Percentiles rank a stretch among this genome's conserved stretches.
These are phyloP conservation scores for Begonia peltatifolia DNA, from an alignment of 306 rosid species.

Conservation along the genomic window DNA sequence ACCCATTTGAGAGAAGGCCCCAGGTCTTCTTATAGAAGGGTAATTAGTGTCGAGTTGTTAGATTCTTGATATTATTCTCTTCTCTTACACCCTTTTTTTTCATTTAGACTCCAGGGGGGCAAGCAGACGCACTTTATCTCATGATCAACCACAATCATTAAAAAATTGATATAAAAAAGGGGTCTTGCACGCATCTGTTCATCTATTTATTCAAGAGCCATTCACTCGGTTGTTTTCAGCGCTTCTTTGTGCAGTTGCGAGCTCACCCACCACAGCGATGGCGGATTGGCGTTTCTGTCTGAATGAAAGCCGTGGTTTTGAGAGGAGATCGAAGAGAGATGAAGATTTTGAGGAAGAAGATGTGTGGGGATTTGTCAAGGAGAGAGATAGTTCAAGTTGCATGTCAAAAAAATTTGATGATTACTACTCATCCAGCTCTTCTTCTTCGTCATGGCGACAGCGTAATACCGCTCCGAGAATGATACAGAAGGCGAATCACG, in stretches of 20 bases:
- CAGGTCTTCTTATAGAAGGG: conserved; percentile 19
- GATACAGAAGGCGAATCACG: conserved; percentile 27
- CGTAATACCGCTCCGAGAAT: conserved; percentile 26
- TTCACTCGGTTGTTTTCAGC: conserved; percentile 1
- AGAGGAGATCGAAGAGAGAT: conserved; percentile 16
- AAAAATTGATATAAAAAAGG: conserved; percentile 4
- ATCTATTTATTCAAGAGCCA: too few species aligned
- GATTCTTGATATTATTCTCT: conserved; percentile 64
- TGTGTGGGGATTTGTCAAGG: conserved; percentile 29
- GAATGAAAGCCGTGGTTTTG: conserved; percentile 22
- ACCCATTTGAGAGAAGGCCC: conserved; percentile 24
- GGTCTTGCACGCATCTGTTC: not conserved
- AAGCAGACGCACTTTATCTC: conserved; percentile 9
- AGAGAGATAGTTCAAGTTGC: conserved; percentile 14
- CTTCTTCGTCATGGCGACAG: conserved; percentile 43
- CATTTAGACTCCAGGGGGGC: conserved; percentile 20
- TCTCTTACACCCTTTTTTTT: conserved; percentile 30
- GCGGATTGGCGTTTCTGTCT: conserved; percentile 28
- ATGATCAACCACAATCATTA: not conserved
- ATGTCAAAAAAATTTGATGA: conserved; percentile 14
- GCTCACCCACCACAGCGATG: conserved; percentile 26
- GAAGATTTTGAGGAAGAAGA: conserved; percentile 57
- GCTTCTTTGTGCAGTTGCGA: conserved; percentile 3
- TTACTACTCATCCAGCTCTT: conserved; percentile 17
- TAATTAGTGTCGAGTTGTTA: conserved; percentile 38